These are phyloP conservation scores for Takashimella koratensis DNA, from an alignment of 1,284 basidiomycete species.

Conservation along the genomic window DNA sequence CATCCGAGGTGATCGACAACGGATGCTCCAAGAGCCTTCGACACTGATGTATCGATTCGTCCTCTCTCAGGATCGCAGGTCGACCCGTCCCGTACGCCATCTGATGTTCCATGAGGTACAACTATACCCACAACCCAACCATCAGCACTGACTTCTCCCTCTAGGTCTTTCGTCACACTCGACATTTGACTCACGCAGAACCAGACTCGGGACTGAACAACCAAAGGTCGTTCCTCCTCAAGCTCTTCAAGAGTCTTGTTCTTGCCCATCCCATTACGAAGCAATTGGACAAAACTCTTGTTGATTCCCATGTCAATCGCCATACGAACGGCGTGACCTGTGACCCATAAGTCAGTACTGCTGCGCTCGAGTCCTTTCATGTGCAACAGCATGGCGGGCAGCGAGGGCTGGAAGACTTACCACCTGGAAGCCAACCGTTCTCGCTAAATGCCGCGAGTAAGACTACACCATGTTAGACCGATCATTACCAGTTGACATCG, in stretches of 20 bases:
- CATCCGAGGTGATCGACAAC: conserved; percentile 83
- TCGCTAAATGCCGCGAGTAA: conserved; percentile 86
- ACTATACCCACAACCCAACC: conserved; percentile 22
- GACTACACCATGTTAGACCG: conserved; percentile 52
- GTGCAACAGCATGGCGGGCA: too few species aligned
- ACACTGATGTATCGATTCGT: conserved; percentile 80
- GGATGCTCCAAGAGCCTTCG: conserved; percentile 80
- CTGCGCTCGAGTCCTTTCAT: too few species aligned
- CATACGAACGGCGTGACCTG: conserved; percentile 85
- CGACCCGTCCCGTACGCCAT: conserved; percentile 89
- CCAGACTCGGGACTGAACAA: conserved; percentile 78
- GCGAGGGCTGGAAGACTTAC: conserved; percentile 5
- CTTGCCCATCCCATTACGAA: conserved; percentile 65
- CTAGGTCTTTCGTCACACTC: too few species aligned
- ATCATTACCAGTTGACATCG: conserved; percentile 7
- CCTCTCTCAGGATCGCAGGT: conserved; percentile 83
- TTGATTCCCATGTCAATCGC: conserved; percentile 87
- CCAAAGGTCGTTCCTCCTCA: conserved; percentile 69
- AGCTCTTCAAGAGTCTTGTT: conserved; percentile 56
- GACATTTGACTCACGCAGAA: conserved; percentile 61
- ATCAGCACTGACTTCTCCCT: too few species aligned
- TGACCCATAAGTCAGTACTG: not conserved
- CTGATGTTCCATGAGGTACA: conserved; percentile 91
- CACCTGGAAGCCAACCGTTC: conserved; percentile 81
- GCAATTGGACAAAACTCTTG: conserved; percentile 78